Evolutionary conservation across 1,139 yeast species (phyloP).

Genomic region (Kodamaea ohmeri): DNA sequence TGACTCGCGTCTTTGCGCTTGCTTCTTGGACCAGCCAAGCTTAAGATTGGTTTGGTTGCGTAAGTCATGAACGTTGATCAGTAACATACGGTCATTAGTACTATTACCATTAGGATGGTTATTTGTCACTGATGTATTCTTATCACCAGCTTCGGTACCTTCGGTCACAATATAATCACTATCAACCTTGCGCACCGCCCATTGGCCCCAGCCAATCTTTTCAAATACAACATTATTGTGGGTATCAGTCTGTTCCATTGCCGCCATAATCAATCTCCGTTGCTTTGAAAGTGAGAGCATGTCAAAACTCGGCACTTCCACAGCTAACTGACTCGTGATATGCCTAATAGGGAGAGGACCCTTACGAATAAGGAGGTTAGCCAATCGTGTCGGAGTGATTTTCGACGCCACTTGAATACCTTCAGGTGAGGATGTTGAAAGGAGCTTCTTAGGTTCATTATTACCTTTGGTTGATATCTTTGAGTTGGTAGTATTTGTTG

Average conservation of each 20-base stretch:
- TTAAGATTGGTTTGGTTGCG: constrained; percentile 41
- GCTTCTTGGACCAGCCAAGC: constrained; percentile 44
- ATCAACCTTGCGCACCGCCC: constrained; percentile 74
- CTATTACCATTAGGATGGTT: constrained; percentile 1
- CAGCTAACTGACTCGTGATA: constrained; percentile 73
- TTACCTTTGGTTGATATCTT: not conserved
- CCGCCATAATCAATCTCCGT: constrained; percentile 84
- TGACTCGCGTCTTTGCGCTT: constrained; percentile 46
- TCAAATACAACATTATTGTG: constrained; percentile 70
- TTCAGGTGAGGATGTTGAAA: constrained; percentile 81
- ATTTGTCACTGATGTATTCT: constrained; percentile 1
- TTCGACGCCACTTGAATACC: constrained; percentile 86
- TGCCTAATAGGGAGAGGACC: constrained; percentile 93
- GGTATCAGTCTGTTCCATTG: constrained; percentile 66
- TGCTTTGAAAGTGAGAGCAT: constrained; percentile 82
- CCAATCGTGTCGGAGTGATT: constrained; percentile 78
- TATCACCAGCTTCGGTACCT: constrained; percentile 24
- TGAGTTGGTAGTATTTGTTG: not conserved
- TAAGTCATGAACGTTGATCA: constrained; percentile 33
- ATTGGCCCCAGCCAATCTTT: constrained; percentile 97
- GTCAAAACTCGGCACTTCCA: constrained; percentile 78
- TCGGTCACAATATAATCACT: constrained; percentile 49
- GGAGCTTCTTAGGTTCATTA: constrained; percentile 24
- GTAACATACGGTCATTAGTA: constrained; percentile 9
- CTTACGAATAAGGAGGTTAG: constrained; percentile 61